A percentile compares a stretch with the other conserved stretches of the same genome.
These are phyloP conservation scores for Pyrenophora tritici-repentis DNA, from an alignment of 2,329 filamentous ascomycete genomes.

Conservation along the genomic window DNA sequence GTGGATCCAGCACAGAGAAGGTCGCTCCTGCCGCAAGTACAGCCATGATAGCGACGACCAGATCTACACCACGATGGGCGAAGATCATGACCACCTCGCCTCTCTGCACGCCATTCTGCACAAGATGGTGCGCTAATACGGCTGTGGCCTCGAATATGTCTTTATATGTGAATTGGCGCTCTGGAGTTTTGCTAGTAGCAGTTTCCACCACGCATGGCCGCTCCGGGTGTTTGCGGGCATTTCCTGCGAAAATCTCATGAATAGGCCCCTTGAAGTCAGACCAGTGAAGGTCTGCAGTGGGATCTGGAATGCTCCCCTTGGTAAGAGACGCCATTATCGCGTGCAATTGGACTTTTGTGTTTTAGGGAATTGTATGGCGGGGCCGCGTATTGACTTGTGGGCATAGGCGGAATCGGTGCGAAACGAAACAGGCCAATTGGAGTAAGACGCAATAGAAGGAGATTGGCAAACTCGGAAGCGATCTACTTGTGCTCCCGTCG, in stretches of 20 bases:
- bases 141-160: slow-evolving; percentile 89
- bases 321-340: slow-evolving; percentile 36
- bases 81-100: slow-evolving; percentile 95
- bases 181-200: slow-evolving; percentile 56
- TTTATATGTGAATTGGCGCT: slow-evolving; percentile 76
- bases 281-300: slow-evolving; percentile 71
- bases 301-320: slow-evolving; percentile 60
- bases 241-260: slow-evolving; percentile 69
- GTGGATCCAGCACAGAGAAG: slow-evolving; percentile 73
- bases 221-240: slow-evolving; percentile 71
- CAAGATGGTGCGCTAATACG: slow-evolving; percentile 76
- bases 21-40: slow-evolving; percentile 62
- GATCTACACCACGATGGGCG: slow-evolving; percentile 78
- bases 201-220: slow-evolving; percentile 72
- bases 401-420: slow-evolving; percentile 7
- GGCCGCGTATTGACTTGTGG: slow-evolving; percentile 14
- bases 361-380: slow-evolving; percentile 16
- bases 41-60: slow-evolving; percentile 82
- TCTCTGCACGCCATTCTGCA: slow-evolving; percentile 70
- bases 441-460: neutral
- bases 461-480: neutral
- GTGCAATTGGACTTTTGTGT: slow-evolving; percentile 22
- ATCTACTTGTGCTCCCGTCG: neutral
- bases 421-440: slow-evolving; percentile 3
- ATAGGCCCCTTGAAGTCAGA: slow-evolving; percentile 68